A percentile compares a stretch with the other conserved stretches of the same genome.
phyloP scores from a whole-genome alignment of 257 asterid genomes.

The Hygrophila difformis region DNA sequence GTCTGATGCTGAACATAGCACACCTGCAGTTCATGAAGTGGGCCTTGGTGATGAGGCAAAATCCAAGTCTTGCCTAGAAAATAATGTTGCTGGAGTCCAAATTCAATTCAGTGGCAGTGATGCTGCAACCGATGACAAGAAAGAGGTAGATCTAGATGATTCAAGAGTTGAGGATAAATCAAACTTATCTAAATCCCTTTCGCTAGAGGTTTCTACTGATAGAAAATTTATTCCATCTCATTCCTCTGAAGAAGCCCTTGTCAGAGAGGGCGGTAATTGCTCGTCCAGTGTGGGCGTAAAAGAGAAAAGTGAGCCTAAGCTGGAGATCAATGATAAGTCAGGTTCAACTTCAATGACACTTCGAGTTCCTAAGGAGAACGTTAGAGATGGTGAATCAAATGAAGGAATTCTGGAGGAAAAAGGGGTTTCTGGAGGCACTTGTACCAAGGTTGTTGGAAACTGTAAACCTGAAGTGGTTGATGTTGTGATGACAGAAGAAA shows the following conservation, averaged over 20 bases:
- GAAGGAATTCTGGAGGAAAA: constrained; percentile 25
- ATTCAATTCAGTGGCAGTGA: constrained; percentile 11
- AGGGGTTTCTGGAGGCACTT: constrained; percentile 14
- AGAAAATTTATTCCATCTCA: constrained; percentile 17
- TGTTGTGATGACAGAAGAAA: constrained; percentile 18
- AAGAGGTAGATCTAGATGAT: constrained; percentile 18
- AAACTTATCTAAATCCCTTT: constrained; percentile 17
- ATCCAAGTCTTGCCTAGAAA: constrained; percentile 24
- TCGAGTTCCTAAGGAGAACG: constrained; percentile 19
- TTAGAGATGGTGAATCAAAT: constrained; percentile 20
- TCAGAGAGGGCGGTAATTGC: constrained; percentile 14
- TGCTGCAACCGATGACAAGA: constrained; percentile 27
- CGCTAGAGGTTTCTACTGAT: constrained; percentile 20
- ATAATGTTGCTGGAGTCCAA: constrained; percentile 7
- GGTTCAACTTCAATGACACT: constrained; percentile 18
- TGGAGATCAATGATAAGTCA: constrained; percentile 27
- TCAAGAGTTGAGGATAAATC: constrained; percentile 25
- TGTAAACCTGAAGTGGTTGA: constrained; percentile 15
- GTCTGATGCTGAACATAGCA: constrained; percentile 40
- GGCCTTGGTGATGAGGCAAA: constrained; percentile 24
- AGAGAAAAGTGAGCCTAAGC: constrained; percentile 17
- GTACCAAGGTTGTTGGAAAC: constrained; percentile 15
- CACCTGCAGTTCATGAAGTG: constrained; percentile 31
- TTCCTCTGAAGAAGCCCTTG: constrained; percentile 13
- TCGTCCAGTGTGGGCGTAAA: constrained; percentile 15